Evolutionary conservation across 2,329 filamentous ascomycete species (phyloP).

Genomic region (Furcasterigmium furcatum): DNA sequence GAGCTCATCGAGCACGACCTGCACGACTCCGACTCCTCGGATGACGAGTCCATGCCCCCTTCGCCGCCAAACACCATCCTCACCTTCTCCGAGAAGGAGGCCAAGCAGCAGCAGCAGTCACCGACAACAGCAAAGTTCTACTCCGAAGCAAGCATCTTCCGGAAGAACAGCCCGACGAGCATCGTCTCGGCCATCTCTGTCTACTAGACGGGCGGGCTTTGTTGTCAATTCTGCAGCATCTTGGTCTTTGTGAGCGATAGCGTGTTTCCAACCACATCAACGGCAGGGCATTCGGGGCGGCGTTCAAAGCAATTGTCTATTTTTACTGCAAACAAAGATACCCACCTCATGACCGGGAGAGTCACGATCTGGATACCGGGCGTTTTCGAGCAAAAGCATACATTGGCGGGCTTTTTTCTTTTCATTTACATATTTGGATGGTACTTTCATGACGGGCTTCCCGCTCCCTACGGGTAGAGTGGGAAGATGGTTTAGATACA

Average conservation of each 20-base stretch:
- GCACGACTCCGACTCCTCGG: conserved; percentile 65
- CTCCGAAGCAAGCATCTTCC: conserved; percentile 38
- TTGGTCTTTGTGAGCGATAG: conserved; percentile 12
- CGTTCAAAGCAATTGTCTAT: too few relatives aligned
- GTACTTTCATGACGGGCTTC: too few relatives aligned
- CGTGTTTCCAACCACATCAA: too few relatives aligned
- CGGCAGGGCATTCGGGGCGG: too few relatives aligned
- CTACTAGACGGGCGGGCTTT: conserved; percentile 35
- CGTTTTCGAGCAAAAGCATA: conserved; percentile 8
- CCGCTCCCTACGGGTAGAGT: conserved; percentile 5
- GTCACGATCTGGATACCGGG: conserved; percentile 1
- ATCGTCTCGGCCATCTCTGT: conserved; percentile 54
- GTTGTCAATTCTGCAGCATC: conserved; percentile 6
- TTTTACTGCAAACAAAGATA: too few relatives aligned
- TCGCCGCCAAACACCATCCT: conserved; percentile 60
- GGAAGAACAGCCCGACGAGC: conserved; percentile 43
- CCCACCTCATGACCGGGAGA: neutral
- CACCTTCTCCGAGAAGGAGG: conserved; percentile 57
- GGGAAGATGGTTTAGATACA: too few relatives aligned
- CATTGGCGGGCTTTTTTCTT: conserved; percentile 3
- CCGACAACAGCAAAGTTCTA: too few relatives aligned
- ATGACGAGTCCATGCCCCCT: conserved; percentile 72
- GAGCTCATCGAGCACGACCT: conserved; percentile 68
- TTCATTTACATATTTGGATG: conserved; percentile 5
- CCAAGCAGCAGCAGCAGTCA: conserved; percentile 33